Evolutionary conservation across 1,284 basidiomycete species (phyloP), one percentile per base, ranked within the genome.

Genomic region (Omphalotus olearius): DNA sequence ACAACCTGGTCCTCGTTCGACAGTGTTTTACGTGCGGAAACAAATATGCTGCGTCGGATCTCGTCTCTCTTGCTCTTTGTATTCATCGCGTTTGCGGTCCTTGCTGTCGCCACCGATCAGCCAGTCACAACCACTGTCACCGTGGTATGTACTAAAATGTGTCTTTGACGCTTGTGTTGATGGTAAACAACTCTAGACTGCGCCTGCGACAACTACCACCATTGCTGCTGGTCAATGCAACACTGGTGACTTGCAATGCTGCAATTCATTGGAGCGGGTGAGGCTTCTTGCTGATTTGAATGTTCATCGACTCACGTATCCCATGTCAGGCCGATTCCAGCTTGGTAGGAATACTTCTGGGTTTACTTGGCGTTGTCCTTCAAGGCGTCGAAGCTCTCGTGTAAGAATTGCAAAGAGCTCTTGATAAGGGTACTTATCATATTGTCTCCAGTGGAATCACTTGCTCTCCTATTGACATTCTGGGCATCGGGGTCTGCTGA

Each of bases 391-490:
- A 62, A 41, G 60, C 54, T 23, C 59, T 63, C 26, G 57, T 67
- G 60, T 60, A 57, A 7, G 57, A 41, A 4, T n/a, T 14, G 36
- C 37, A 39, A 13, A 11, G 28, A 26, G 9, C 14, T n/a, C 35
- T 23, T 33, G 30, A 33, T 33, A 4, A 3, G 2, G 30, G 13
- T 9, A 10, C 30, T 10, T 33, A 33, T 7, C 13, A 9, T 13
- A 13, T 2, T 10, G 7, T 33, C 30, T 35, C 25, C 23, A 64
- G 62, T 33, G 67, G 67, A 14, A 59, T 69, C 16, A 60, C 56
- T 30, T 69, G 66, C 56, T 61, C 60, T 16, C 66, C 67, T 2
- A 62, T 69, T 41, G 60, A 60, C 45, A 63, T 68, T 51, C 42
- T 64, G 14, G 67, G 66, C 13, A 57, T 65, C 45, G 65, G 66